Evolutionary conservation across 352 stramenopile species (phyloP).

Genomic region (Phytophthora fragariae): DNA sequence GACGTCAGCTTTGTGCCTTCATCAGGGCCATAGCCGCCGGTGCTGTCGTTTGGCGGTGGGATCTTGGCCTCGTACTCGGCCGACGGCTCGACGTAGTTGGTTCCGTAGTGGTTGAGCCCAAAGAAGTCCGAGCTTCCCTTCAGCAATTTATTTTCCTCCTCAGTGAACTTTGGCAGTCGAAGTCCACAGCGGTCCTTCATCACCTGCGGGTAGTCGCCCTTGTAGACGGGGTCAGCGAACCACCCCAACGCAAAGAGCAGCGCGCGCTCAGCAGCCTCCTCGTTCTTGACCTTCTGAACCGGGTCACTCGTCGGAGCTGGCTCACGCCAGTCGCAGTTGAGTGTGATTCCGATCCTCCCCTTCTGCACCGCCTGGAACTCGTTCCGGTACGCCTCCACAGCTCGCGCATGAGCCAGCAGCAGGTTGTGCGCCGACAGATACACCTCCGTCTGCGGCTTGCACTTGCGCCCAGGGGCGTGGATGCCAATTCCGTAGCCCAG

Average conservation of each 20-base stretch:
- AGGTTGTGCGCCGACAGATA: slow-evolving; percentile 91
- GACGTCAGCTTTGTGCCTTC: slow-evolving; percentile 57
- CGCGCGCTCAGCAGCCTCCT: slow-evolving; percentile 75
- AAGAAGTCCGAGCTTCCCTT: slow-evolving; percentile 93
- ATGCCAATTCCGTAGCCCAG: slow-evolving; percentile 87
- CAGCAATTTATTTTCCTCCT: slow-evolving; percentile 81
- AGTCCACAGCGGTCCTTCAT: slow-evolving; percentile 88
- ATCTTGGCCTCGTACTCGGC: slow-evolving; percentile 53
- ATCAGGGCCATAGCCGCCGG: slow-evolving; percentile 45
- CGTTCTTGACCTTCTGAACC: slow-evolving; percentile 59
- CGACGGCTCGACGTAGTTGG: slow-evolving; percentile 54
- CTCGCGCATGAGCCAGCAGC: slow-evolving; percentile 86
- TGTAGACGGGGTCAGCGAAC: slow-evolving; percentile 94
- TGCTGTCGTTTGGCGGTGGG: slow-evolving; percentile 36
- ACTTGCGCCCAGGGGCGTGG: slow-evolving; percentile 80
- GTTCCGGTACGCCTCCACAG: slow-evolving; percentile 82
- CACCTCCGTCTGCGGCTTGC: slow-evolving; percentile 58
- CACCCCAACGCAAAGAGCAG: slow-evolving; percentile 92
- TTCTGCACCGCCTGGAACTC: slow-evolving; percentile 75
- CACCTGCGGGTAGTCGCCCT: slow-evolving; percentile 92
- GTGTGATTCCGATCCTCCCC: slow-evolving; percentile 91
- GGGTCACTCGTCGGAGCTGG: slow-evolving; percentile 58
- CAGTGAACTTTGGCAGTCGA: slow-evolving; percentile 91
- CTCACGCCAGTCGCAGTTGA: slow-evolving; percentile 93
- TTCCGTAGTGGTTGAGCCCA: slow-evolving; percentile 95